phyloP scores from a whole-genome alignment of 345 rosid species.

The Eutrema yunnanense region DNA sequence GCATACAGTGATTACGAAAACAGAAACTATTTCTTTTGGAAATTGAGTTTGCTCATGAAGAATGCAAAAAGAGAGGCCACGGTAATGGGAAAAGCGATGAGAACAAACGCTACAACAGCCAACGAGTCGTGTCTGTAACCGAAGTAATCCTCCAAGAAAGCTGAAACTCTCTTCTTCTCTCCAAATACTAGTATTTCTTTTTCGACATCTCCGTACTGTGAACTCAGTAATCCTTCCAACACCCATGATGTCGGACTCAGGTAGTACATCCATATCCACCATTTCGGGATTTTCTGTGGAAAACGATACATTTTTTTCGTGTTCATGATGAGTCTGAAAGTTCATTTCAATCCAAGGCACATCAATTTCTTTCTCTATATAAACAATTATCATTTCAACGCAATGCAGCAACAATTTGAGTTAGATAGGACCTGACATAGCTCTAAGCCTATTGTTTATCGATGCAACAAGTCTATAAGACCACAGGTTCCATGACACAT shows the following conservation, averaged over 20 bases:
- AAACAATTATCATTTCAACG: background rate
- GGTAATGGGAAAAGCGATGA: conserved; percentile 18
- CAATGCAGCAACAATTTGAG: background rate
- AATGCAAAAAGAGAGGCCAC: conserved; percentile 31
- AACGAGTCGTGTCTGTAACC: conserved; percentile 21
- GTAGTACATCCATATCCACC: conserved; percentile 42
- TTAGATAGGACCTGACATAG: background rate
- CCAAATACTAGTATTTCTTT: conserved; percentile 27
- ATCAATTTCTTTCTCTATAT: background rate
- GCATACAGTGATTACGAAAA: background rate
- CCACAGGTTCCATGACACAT: background rate
- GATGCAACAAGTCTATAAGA: background rate
- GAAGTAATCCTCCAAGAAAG: conserved; percentile 30
- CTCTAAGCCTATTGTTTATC: background rate
- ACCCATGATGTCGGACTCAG: conserved; percentile 36
- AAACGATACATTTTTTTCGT: background rate
- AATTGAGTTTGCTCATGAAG: conserved; percentile 31
- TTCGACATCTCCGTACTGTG: conserved; percentile 33
- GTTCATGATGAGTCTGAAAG: background rate
- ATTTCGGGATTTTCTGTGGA: conserved; percentile 33
- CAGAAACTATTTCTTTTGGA: conserved; percentile 31
- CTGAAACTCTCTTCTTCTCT: conserved; percentile 26
- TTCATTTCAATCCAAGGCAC: background rate
- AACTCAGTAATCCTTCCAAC: conserved; percentile 28
- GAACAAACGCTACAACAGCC: conserved; percentile 23